Conservation (phyloP, 257 asterid species). For the Nicotiana noctiflora region DNA sequence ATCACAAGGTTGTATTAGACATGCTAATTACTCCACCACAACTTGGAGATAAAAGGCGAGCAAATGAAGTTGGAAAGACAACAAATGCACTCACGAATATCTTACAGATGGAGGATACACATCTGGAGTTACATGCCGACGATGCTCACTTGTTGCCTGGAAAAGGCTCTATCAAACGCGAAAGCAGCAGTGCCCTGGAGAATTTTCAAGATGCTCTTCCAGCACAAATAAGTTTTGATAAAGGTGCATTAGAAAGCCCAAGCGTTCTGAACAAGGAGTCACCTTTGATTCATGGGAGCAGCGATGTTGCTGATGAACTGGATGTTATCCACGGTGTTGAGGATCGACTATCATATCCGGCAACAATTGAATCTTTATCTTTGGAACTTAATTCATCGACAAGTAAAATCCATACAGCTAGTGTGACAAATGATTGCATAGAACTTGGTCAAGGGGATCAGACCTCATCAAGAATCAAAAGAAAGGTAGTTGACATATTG, state of each 20-base stretch:
- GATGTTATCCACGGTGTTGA: slow-evolving; percentile 15
- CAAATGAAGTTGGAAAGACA: slow-evolving; percentile 18
- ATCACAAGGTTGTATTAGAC: slow-evolving; percentile 15
- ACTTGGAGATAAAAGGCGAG: slow-evolving; percentile 3
- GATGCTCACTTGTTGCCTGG: neutral
- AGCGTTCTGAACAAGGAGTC: slow-evolving; percentile 21
- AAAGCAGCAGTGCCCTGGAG: slow-evolving; percentile 19
- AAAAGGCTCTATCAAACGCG: slow-evolving; percentile 15
- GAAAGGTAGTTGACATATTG: neutral
- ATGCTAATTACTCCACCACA: slow-evolving; percentile 2
- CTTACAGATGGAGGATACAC: slow-evolving; percentile 14
- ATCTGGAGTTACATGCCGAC: neutral
- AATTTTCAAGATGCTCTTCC: slow-evolving; percentile 21
- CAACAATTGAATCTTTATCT: slow-evolving; percentile 21
- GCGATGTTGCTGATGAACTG: slow-evolving; percentile 23
- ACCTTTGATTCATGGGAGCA: slow-evolving; percentile 22
- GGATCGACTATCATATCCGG: slow-evolving; percentile 19
- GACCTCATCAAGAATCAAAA: slow-evolving; percentile 5
- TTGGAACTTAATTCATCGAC: neutral
- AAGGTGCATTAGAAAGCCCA: slow-evolving; percentile 24
- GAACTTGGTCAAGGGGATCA: slow-evolving; percentile 9
- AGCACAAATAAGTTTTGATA: slow-evolving; percentile 13
- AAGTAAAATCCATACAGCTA: neutral
- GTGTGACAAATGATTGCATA: slow-evolving; percentile 1
- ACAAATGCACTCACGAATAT: slow-evolving; percentile 11